Base-by-base conservation (phyloP, 179 eudicot genomes). In the Amaranthus tricolor region DNA sequence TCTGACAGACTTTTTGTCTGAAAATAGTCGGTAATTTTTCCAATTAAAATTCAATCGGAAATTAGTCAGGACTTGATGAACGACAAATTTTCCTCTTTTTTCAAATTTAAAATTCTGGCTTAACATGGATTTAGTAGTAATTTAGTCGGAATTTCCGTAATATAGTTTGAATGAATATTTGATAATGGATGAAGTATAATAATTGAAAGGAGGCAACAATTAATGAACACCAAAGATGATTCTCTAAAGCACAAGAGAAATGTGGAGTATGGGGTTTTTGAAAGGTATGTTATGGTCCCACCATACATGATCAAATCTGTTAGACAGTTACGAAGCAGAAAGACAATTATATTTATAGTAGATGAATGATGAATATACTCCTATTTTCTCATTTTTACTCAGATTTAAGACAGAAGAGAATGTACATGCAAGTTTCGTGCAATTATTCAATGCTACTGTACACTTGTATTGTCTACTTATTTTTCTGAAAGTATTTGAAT, bases 401-500 rank as follows among this genome's bases (percentile, higher is more conserved):
- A 50, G 60, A 44, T 61, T 61, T 79, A 74, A 63, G 71, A 12
- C 57, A 48, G 7, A 48, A 53, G 55, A 48, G 43, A 31, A 52
- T 54, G 1, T 76, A 44, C 72, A 80, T 80, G 80, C 70, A 67
- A 72, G 66, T 80, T 80, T 80, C 83, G 83, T 80, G 83, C 60
- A 59, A 63, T 66, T 48, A 80, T 76, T 76, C 12, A 80, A 52
- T 80, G 74, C 55, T 20, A 66, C 55, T 20, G 10, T 69, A 11
- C 16, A 20, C 11, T 75, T 66, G 16, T 47, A 45, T 50, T 73
- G 71, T 45, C 70, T 47, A 5, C 20, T 7, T 16, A n/a, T 68
- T 63, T 55, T 7, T 47, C 31, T 21, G 7, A 19, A 49, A 0
- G 1, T 51, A 14, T 62, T 21, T 43, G 20, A 73, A 72, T 19